phyloP scores from a whole-genome alignment of 192 early-diverging fungal species.

The Backusella parvicylindrica region DNA sequence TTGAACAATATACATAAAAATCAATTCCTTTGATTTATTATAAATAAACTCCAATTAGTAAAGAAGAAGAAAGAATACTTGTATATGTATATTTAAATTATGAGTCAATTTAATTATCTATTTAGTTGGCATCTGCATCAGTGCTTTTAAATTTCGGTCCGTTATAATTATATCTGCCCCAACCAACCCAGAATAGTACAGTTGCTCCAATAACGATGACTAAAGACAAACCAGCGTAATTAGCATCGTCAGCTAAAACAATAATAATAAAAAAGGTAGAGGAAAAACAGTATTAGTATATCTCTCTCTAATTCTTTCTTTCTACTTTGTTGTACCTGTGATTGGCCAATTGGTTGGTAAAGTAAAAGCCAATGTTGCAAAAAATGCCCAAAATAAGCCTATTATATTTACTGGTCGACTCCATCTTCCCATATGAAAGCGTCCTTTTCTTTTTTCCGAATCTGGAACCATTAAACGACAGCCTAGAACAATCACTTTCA shows the following conservation, averaged over 20 bases:
- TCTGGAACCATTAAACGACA: constrained; percentile 7
- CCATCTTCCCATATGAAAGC: constrained; percentile 20
- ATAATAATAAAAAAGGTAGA: not conserved
- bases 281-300: not conserved
- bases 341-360: constrained; percentile 32
- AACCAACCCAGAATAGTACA: not conserved
- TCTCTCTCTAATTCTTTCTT: not conserved
- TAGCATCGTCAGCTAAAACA: constrained; percentile 8
- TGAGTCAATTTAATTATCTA: not conserved
- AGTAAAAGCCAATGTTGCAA: constrained; percentile 23
- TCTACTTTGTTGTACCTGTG: not conserved
- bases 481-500: constrained; percentile 17
- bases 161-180: constrained; percentile 10
- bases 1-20: too few relatives aligned
- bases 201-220: not conserved
- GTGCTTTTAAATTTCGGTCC: not conserved
- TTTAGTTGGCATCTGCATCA: not conserved
- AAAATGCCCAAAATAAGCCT: constrained; percentile 22
- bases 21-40: not conserved
- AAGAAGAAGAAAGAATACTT: not conserved
- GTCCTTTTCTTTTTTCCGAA: constrained; percentile 7
- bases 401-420: constrained; percentile 13
- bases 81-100: not conserved
- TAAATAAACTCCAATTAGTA: not conserved
- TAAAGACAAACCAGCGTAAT: constrained; percentile 21